Evolutionary conservation across 2,329 filamentous ascomycete genomes (phyloP).

Genomic region (Pyricularia pennisetigena): DNA sequence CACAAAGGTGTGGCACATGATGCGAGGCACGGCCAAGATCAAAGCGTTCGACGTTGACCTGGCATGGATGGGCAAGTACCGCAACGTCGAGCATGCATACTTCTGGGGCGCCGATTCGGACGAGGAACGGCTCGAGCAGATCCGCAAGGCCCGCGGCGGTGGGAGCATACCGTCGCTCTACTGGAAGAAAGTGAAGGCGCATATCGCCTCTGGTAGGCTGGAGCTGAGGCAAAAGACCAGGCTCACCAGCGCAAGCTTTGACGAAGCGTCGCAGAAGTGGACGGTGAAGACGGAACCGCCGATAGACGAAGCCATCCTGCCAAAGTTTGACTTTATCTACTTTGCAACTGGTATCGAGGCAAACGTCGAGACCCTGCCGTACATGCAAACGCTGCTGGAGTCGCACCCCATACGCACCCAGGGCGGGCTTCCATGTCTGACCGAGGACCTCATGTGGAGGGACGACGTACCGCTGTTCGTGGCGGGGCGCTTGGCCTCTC

Average conservation of each 20-base stretch:
- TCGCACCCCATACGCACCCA: conserved; percentile 52
- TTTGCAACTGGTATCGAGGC: conserved; percentile 65
- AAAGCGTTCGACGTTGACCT: conserved; percentile 74
- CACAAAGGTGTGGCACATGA: conserved; percentile 58
- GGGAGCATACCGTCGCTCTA: conserved; percentile 67
- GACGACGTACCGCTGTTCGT: conserved; percentile 49
- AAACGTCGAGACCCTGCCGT: conserved; percentile 50
- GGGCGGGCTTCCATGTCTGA: conserved; percentile 63
- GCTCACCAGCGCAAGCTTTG: conserved; percentile 41
- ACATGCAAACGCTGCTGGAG: conserved; percentile 47
- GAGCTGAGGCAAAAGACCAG: conserved; percentile 47
- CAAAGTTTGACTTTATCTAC: conserved; percentile 6
- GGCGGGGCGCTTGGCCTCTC: conserved; percentile 10
- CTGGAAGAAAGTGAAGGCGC: conserved; percentile 54
- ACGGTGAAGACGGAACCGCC: conserved; percentile 41
- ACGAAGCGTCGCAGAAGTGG: conserved; percentile 26
- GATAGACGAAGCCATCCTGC: neutral
- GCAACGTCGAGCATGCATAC: conserved; percentile 63
- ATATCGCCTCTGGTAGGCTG: conserved; percentile 40
- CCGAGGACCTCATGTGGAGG: conserved; percentile 67
- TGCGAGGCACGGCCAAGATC: conserved; percentile 45
- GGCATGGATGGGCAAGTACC: conserved; percentile 74
- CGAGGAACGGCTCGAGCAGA: conserved; percentile 56
- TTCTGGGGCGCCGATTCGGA: conserved; percentile 72
- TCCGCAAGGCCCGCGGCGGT: conserved; percentile 57